Base-by-base conservation (phyloP, 257 asterid species). In the Solanum virginianum region DNA sequence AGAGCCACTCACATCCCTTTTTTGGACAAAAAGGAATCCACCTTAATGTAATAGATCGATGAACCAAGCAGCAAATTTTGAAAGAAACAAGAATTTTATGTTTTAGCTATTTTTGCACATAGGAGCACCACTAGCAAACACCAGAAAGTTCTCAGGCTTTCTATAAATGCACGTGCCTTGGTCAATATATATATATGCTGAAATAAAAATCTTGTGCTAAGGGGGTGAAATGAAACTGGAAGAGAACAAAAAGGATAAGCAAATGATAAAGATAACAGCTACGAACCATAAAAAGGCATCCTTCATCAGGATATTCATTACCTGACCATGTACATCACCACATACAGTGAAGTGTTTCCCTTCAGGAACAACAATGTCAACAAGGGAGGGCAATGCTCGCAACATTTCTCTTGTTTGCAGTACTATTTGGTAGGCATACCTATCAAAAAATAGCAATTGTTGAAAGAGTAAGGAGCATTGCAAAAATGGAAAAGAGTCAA, bases 261-360 rank as follows among this genome's bases (percentile, higher is more conserved):
- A 51, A 77, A 77, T 77, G 63, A 77, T 29, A 77, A 51, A 77
- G 10, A 32, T 16, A 57, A 79, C 62, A 75, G 62, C 5, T 22
- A 75, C 47, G 53, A 77, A 63, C 47, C 16, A 16, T 51, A 77
- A 26, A 15, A 51, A 77, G 82, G 84, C 81, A 81, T 32, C 74
- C 1, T 13, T 20, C 65, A 69, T 41, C 49, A 83, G 22, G 32
- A 86, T 72, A 84, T 80, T 75, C 83, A 89, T 88, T 94, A 97
- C 99, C 99, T 97, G 99, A 41, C 99, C 99, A 92, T 97, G 99
- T 69, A 97, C 99, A 88, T 97, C 99, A 86, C 99, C 99, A 68
- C 99, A 97, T 32, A 97, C 99, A 60, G 97, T 97, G 92, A 97
- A 92, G 88, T 92, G 98, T 66, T 97, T 95, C 85, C 99, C 98